Conservation (phyloP, 345 rosid genomes). For the Psidium friedrichsthalianum region DNA sequence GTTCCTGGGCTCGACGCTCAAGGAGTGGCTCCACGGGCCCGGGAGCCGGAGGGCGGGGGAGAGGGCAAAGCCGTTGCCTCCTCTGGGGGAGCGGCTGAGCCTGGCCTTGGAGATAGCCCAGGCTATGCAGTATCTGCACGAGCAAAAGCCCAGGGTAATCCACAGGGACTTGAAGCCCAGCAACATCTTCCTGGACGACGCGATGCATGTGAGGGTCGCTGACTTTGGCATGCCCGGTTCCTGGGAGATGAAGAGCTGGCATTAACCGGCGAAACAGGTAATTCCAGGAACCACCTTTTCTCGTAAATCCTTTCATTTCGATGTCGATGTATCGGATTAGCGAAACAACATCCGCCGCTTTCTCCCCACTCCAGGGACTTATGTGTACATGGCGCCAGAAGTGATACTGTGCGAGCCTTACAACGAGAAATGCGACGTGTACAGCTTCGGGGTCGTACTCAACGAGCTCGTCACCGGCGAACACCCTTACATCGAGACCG, state of each 20-base stretch:
- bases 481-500: constrained; percentile 32
- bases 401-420: constrained; percentile 52
- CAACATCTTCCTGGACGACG: constrained; percentile 46
- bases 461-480: constrained; percentile 40
- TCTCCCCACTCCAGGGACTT: constrained; percentile 29
- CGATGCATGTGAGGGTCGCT: constrained; percentile 36
- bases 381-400: constrained; percentile 55
- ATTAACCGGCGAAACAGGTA: constrained; percentile 55
- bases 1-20: constrained; percentile 29
- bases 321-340: background rate
- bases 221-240: constrained; percentile 56
- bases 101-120: constrained; percentile 48
- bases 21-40: constrained; percentile 50
- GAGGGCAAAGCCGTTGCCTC: constrained; percentile 26
- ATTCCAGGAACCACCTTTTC: background rate
- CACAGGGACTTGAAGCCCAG: constrained; percentile 63
- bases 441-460: constrained; percentile 39
- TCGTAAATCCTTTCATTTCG: background rate
- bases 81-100: constrained; percentile 22
- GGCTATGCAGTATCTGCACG: constrained; percentile 59
- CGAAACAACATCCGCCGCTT: background rate
- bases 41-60: constrained; percentile 14
- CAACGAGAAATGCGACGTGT: constrained; percentile 46
- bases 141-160: constrained; percentile 45
- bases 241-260: constrained; percentile 34